phyloP scores from a whole-genome alignment of 2,329 filamentous ascomycete genomes.

The Berkeleyomyces basicola region DNA sequence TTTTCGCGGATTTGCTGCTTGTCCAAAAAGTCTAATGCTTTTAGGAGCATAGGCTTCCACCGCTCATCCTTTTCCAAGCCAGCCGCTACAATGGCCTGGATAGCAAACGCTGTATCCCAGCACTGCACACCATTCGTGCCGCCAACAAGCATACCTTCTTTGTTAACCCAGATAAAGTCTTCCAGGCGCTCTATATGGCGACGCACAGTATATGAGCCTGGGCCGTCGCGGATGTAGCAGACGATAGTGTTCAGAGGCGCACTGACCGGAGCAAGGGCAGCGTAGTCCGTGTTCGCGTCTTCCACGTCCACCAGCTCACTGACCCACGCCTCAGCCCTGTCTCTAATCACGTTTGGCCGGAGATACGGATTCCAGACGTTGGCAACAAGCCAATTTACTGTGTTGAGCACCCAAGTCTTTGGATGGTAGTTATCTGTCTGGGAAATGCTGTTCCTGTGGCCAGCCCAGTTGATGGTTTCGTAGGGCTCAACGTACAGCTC shows the following conservation, averaged over 20 bases:
- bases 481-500: conserved; percentile 73
- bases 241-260: conserved; percentile 77
- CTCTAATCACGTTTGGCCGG: conserved; percentile 45
- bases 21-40: conserved; percentile 73
- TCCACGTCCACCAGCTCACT: conserved; percentile 79
- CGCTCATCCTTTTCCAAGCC: conserved; percentile 60
- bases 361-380: conserved; percentile 69
- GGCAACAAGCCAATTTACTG: conserved; percentile 60
- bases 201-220: conserved; percentile 51
- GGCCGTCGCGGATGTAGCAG: conserved; percentile 73
- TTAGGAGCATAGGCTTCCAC: conserved; percentile 69
- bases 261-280: conserved; percentile 76
- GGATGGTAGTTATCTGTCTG: conserved; percentile 79
- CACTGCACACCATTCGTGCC: conserved; percentile 96
- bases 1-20: conserved; percentile 82
- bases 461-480: conserved; percentile 58
- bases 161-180: conserved; percentile 82
- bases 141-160: conserved; percentile 85
- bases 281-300: conserved; percentile 80
- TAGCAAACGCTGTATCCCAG: conserved; percentile 87
- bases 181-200: conserved; percentile 66
- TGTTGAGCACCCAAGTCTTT: conserved; percentile 69
- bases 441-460: conserved; percentile 68
- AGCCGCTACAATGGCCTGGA: conserved; percentile 66
- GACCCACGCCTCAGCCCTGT: conserved; percentile 62